phyloP scores from a whole-genome alignment of 1,139 yeast species.

The Ogataea hybrid region DNA sequence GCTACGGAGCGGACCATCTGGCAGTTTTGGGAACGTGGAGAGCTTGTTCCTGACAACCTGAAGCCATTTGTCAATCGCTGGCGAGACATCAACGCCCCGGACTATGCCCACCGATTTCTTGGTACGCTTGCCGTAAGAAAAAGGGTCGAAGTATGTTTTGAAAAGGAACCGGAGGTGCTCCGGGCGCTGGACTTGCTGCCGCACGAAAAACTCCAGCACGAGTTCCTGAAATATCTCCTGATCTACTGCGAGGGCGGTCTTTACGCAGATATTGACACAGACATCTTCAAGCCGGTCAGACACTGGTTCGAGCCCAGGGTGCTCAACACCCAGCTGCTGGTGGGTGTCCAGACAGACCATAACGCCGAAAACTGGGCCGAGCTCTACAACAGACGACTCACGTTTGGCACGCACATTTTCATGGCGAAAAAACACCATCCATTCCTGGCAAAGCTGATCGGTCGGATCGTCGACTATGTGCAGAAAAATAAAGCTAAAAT shows the following conservation, averaged over 20 bases:
- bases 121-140: slow-evolving; percentile 45
- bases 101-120: slow-evolving; percentile 56
- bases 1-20: slow-evolving; percentile 44
- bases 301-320: slow-evolving; percentile 33
- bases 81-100: slow-evolving; percentile 47
- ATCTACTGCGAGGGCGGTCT: slow-evolving; percentile 67
- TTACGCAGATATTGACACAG: slow-evolving; percentile 66
- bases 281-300: slow-evolving; percentile 43
- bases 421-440: slow-evolving; percentile 23
- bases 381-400: slow-evolving; percentile 19
- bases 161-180: slow-evolving; percentile 52
- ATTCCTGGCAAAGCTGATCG: slow-evolving; percentile 21
- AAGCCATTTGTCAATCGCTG: not conserved
- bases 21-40: slow-evolving; percentile 74
- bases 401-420: slow-evolving; percentile 17
- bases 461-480: slow-evolving; percentile 17
- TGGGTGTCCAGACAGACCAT: slow-evolving; percentile 20
- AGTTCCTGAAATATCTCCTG: slow-evolving; percentile 63
- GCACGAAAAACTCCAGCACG: slow-evolving; percentile 46
- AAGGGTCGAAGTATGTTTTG: slow-evolving; percentile 46
- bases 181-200: slow-evolving; percentile 51
- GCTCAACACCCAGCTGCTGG: slow-evolving; percentile 10
- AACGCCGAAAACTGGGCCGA: slow-evolving; percentile 20
- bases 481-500: slow-evolving; percentile 10
- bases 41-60: slow-evolving; percentile 39